Base-by-base conservation (phyloP, 192 early-diverging fungal genomes). In the Podila horticola region DNA sequence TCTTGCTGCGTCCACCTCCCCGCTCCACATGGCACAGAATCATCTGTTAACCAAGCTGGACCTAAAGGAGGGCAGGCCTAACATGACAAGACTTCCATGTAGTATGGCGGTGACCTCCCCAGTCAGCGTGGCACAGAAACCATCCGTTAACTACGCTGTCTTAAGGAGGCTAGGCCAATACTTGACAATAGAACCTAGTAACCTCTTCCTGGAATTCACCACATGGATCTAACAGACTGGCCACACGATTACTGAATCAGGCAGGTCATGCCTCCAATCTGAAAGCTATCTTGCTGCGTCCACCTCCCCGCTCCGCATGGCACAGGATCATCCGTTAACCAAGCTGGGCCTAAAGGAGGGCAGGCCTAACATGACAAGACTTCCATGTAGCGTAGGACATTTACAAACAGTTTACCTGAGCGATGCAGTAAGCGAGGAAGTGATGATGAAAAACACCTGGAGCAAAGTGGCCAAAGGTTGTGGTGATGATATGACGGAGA, bases 281-380 rank as follows among this genome's bases (percentile, higher is more conserved):
- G 61, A 62, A 62, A 62, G n/a, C 61, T 34, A 62, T 62, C 61
- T 29, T 62, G 61, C 61, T 62, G 61, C 61, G 61, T 8, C 61
- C 61, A 62, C 30, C 61, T 62, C 61, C 61, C 58, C 34, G 61
- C 30, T 62, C 61, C 19, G 61, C 61, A 13, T 62, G 15, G 30
- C 28, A 60, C 15, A 34, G 61, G 38, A 36, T 36, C 5, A 62
- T 34, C 61, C 17, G 34, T 34, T 62, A 62, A 38, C 34, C 61
- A 62, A 13, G 58, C 61, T 36, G 61, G 61, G 38, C 61, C 61
- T 62, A 62, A 62, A 62, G 61, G 61, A 38, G 26, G 61, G 29
- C 60, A 34, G 60, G 4, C 34, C 61, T 62, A 38, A 62, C 61
- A 62, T 36, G 61, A 62, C 61, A 62, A 34, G 61, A 34, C 61